Evolutionary conservation across 139 green algal species (phyloP).

Genomic region (Tetraselmis chui): DNA sequence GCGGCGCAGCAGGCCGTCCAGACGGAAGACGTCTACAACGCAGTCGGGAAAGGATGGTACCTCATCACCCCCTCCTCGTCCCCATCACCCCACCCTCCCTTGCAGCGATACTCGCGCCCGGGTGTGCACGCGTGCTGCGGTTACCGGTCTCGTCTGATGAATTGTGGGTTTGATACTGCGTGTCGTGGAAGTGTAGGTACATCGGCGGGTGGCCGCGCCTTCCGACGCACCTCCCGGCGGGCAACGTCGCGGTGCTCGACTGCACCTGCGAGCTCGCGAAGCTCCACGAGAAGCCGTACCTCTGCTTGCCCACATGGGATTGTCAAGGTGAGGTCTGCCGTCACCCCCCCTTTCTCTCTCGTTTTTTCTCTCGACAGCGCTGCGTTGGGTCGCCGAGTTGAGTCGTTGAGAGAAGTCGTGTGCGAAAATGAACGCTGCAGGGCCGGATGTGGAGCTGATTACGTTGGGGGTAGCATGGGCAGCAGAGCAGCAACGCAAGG

Average conservation of each 20-base stretch:
- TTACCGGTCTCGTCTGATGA: too few species aligned
- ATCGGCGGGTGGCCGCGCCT: slow-evolving; percentile 5
- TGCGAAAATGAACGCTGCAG: background rate
- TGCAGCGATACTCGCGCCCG: too few species aligned
- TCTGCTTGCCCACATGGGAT: slow-evolving; percentile 5
- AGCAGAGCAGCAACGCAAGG: background rate
- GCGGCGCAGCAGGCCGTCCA: background rate
- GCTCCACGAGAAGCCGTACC: slow-evolving; percentile 6
- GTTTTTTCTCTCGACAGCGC: too few species aligned
- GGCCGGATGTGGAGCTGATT: background rate
- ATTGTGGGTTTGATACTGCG: too few species aligned
- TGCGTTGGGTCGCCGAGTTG: too few species aligned
- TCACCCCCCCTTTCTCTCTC: too few species aligned
- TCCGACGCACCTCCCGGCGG: background rate
- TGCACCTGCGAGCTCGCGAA: slow-evolving; percentile 12
- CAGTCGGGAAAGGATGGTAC: background rate
- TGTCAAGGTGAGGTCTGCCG: background rate
- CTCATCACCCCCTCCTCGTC: too few species aligned
- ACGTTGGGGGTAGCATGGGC: background rate
- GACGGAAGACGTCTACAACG: background rate
- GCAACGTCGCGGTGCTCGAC: slow-evolving; percentile 3
- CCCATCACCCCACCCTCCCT: too few species aligned
- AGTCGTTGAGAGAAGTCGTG: too few species aligned
- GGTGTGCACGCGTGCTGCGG: too few species aligned
- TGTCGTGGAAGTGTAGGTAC: too few species aligned